Percentiles rank a stretch among this genome's conserved stretches.
Evolutionary conservation across 192 early-diverging fungal species (phyloP).

Genomic region (Mortierella hygrophila): DNA sequence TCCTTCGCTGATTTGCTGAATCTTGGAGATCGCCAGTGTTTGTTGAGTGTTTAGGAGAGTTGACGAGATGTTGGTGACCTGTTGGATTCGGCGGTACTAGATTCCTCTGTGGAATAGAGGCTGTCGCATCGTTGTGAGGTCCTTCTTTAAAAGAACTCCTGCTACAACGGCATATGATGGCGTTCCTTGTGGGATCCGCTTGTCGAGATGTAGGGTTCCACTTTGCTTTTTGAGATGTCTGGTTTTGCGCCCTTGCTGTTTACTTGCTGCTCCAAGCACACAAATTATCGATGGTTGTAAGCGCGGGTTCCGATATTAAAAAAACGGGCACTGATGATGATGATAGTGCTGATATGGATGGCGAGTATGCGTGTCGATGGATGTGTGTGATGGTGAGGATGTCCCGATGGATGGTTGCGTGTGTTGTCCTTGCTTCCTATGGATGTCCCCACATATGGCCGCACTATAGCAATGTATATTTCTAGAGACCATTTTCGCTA

Average conservation of each 20-base stretch:
- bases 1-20: neutral
- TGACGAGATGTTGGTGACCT: neutral
- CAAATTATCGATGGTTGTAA: neutral
- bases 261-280: neutral
- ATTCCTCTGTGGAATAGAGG: neutral
- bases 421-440: neutral
- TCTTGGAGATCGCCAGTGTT: neutral
- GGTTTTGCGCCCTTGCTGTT: neutral
- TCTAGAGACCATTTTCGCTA: constrained; percentile 21
- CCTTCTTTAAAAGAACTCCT: neutral
- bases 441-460: neutral
- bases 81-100: neutral
- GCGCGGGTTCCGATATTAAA: neutral
- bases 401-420: constrained; percentile 4
- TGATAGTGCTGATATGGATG: neutral
- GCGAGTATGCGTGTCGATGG: neutral
- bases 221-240: neutral
- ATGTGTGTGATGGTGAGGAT: constrained; percentile 7
- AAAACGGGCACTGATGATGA: neutral
- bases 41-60: neutral
- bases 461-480: neutral
- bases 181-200: neutral
- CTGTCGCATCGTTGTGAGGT: neutral
- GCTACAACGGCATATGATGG: neutral
- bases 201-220: neutral